A percentile compares a stretch with the other conserved stretches of the same genome.
These are phyloP conservation scores for Psidium guajava DNA, from an alignment of 345 rosid genomes.

Conservation along the genomic window DNA sequence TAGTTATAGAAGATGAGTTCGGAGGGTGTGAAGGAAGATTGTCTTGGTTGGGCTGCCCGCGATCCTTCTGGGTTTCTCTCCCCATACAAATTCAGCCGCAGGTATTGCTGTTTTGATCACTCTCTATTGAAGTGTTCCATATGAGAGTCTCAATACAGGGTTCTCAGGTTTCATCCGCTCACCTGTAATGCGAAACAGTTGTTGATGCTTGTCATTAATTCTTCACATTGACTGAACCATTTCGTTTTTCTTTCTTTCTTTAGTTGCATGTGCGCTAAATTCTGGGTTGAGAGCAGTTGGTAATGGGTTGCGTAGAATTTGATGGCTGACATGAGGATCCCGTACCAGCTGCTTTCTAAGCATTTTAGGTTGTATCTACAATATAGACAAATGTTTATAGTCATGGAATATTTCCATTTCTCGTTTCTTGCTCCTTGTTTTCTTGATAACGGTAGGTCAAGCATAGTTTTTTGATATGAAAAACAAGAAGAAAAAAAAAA, in stretches of 20 bases:
- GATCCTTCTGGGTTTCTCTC: slow-evolving; percentile 63
- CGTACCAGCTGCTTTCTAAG: neutral
- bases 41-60: slow-evolving; percentile 68
- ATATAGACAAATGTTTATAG: neutral
- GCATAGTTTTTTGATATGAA: neutral
- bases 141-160: neutral
- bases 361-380: neutral
- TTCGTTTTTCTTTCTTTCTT: neutral
- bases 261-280: neutral
- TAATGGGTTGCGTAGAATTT: neutral
- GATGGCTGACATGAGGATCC: neutral
- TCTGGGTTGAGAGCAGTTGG: neutral
- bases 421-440: neutral
- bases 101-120: slow-evolving; percentile 15
- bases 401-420: neutral
- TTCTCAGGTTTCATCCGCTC: neutral
- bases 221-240: neutral
- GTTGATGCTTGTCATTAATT: neutral
- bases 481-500: neutral
- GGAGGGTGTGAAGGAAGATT: slow-evolving; percentile 17
- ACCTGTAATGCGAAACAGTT: neutral
- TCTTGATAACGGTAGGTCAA: neutral
- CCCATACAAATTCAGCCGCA: slow-evolving; percentile 56
- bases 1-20: slow-evolving; percentile 18
- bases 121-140: neutral